A percentile compares a stretch with the other conserved stretches of the same genome.
Conservation (phyloP, 2,329 filamentous ascomycete species). For the Pyrenophora teres region DNA sequence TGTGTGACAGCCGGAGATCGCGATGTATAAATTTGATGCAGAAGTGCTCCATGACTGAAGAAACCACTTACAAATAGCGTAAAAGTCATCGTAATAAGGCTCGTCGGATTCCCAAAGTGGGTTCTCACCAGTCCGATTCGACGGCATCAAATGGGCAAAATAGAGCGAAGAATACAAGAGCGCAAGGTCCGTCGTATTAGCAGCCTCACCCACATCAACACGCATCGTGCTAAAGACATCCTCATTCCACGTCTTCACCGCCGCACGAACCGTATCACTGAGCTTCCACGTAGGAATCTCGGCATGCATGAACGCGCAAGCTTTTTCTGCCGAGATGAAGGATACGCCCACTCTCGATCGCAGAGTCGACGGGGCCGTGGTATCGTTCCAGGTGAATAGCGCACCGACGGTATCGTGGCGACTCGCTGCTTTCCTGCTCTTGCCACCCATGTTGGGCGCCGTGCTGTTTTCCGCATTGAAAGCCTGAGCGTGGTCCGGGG, state of each 20-base stretch:
- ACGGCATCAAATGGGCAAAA: conserved; percentile 70
- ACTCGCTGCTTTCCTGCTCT: conserved; percentile 10
- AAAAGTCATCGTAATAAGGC: conserved; percentile 73
- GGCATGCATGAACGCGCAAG: conserved; percentile 50
- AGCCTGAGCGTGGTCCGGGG: conserved; percentile 47
- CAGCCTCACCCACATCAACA: conserved; percentile 54
- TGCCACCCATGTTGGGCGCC: conserved; percentile 17
- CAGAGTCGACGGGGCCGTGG: conserved; percentile 36
- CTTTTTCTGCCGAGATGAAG: conserved; percentile 54
- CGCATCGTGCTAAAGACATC: conserved; percentile 61
- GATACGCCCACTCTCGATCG: conserved; percentile 57
- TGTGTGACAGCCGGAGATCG: no score
- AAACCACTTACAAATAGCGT: conserved; percentile 58
- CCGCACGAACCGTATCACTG: conserved; percentile 45
- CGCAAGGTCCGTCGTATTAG: conserved; percentile 57
- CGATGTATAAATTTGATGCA: no score
- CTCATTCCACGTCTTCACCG: conserved; percentile 51
- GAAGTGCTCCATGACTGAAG: no score
- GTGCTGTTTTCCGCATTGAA: conserved; percentile 49
- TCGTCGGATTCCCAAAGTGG: conserved; percentile 67
- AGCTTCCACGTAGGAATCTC: conserved; percentile 51
- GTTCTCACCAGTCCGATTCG: conserved; percentile 73
- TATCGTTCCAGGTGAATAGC: conserved; percentile 51
- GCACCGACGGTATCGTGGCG: conserved; percentile 55
- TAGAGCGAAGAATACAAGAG: conserved; percentile 71